Evolutionary conservation across 2,329 filamentous ascomycete genomes (phyloP), one percentile per base, ranked within the genome.

Genomic region (Arthrocladium fulminans): DNA sequence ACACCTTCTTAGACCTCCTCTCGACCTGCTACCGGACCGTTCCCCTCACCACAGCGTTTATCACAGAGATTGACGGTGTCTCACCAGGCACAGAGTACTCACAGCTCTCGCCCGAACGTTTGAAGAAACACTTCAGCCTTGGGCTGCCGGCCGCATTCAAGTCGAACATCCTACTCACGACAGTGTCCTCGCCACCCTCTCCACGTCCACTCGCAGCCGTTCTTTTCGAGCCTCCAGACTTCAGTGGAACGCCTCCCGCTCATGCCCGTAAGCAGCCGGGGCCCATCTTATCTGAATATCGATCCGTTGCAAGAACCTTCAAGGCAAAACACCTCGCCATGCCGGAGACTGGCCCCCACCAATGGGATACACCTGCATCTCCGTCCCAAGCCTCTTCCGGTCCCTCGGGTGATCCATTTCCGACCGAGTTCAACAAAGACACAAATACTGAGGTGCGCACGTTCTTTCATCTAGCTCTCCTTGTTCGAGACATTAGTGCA

Each of bases 361-460:
- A 54, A 39, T 58, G 51, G 46, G 54, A 57, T 50, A 54, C 55
- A 25, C 56, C 56, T 17, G 56, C 56, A 2, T 53, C 56, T 32
- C 56, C 56, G 10, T 51, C 45, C n/a, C 56, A 58, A 46, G 55
- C 54, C 8, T 54, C 51, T 12, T 53, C 54, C 5, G 56, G 50
- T 2, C 56, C 56, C 2, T 53, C 53, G n/a, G 55, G 54, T 27
- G 56, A 58, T 37, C 56, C 56, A 1, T 58, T 54, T 47, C 56
- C 56, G 19, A 49, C 51, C 5, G 52, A 58, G 20, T 58, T 57
- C 52, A 58, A 58, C 50, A 58, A 58, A 40, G 56, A 58, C 42
- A 48, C 48, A n/a, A 52, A 54, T 29, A 52, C 51, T 9, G 56
- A 58, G 45, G 55, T 54, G 2, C 48, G 56, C 10, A 51, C 56